These are phyloP conservation scores for Ganoderma sp. DNA, from an alignment of 1,284 basidiomycete genomes.

Conservation along the genomic window DNA sequence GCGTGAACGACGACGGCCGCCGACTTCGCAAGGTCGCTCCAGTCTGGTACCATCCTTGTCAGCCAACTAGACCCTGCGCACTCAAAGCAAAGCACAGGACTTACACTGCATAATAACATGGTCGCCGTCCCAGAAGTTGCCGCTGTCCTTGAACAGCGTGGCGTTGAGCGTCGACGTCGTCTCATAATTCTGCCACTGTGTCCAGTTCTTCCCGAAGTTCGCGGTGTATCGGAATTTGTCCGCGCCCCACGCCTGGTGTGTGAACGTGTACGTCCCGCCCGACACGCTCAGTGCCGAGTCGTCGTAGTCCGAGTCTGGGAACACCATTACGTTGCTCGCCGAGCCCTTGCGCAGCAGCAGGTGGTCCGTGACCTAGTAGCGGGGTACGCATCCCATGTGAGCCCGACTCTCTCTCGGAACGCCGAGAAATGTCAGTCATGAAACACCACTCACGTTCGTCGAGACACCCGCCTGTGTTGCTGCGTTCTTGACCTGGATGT, in stretches of 20 bases:
- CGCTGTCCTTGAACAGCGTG: slow-evolving; percentile 55
- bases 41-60: slow-evolving; percentile 58
- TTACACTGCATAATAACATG: slow-evolving; percentile 88
- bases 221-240: slow-evolving; percentile 85
- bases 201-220: slow-evolving; percentile 88
- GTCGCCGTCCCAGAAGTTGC: slow-evolving; percentile 80
- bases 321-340: slow-evolving; percentile 79
- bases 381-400: neutral
- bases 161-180: slow-evolving; percentile 69
- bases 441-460: slow-evolving; percentile 56
- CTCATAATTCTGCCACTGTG: slow-evolving; percentile 79
- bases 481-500: slow-evolving; percentile 71
- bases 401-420: slow-evolving; percentile 3
- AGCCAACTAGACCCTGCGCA: neutral
- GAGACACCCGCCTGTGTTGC: slow-evolving; percentile 48
- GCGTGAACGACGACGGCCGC: slow-evolving; percentile 76
- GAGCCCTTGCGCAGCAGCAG: slow-evolving; percentile 81
- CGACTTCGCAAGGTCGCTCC: slow-evolving; percentile 69
- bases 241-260: slow-evolving; percentile 84
- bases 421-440: neutral
- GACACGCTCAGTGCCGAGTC: slow-evolving; percentile 63
- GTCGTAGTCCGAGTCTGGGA: slow-evolving; percentile 81
- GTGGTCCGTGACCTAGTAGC: slow-evolving; percentile 65
- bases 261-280: slow-evolving; percentile 72
- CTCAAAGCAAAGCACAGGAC: slow-evolving; percentile 32